A percentile compares a stretch with the other conserved stretches of the same genome.
Evolutionary conservation across 225 moss, liverwort and hornwort species (phyloP).

Genomic region (Polytrichum formosum): DNA sequence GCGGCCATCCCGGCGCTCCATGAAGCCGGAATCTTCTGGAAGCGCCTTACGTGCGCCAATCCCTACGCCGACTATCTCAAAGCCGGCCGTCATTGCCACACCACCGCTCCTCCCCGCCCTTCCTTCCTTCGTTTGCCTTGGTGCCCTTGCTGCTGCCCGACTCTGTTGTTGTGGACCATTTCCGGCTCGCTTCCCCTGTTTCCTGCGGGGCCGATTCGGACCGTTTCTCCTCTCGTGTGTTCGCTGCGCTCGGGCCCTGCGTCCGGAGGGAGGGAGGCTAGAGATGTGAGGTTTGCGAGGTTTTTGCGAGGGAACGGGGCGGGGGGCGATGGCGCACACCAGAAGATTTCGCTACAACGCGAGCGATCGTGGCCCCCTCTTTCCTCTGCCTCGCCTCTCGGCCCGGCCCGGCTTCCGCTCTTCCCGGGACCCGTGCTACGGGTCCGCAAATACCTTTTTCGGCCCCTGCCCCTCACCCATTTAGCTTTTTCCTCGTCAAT

Average conservation of each 20-base stretch:
- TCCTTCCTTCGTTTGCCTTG: background rate
- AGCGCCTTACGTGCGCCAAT: background rate
- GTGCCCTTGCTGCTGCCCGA: too few species aligned
- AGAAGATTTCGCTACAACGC: too few species aligned
- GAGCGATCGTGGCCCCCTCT: too few species aligned
- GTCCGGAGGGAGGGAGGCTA: background rate
- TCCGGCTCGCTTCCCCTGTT: background rate
- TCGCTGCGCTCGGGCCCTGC: background rate
- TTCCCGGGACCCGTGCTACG: too few species aligned
- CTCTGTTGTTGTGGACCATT: background rate
- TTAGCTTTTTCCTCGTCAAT: too few species aligned
- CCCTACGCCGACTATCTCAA: background rate
- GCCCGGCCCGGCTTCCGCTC: too few species aligned
- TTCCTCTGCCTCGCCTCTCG: too few species aligned
- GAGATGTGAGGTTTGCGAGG: background rate
- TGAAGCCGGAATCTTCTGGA: background rate
- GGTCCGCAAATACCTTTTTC: too few species aligned
- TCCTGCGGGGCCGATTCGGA: background rate
- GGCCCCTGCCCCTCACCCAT: too few species aligned
- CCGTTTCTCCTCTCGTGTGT: background rate
- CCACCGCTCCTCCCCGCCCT: background rate
- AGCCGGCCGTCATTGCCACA: conserved; percentile 6
- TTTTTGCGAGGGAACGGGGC: background rate
- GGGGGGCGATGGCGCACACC: too few species aligned
- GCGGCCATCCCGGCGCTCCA: conserved; percentile 27